These are phyloP conservation scores for Ascochyta rabiei DNA, from an alignment of 2,329 filamentous ascomycete species.

Conservation along the genomic window DNA sequence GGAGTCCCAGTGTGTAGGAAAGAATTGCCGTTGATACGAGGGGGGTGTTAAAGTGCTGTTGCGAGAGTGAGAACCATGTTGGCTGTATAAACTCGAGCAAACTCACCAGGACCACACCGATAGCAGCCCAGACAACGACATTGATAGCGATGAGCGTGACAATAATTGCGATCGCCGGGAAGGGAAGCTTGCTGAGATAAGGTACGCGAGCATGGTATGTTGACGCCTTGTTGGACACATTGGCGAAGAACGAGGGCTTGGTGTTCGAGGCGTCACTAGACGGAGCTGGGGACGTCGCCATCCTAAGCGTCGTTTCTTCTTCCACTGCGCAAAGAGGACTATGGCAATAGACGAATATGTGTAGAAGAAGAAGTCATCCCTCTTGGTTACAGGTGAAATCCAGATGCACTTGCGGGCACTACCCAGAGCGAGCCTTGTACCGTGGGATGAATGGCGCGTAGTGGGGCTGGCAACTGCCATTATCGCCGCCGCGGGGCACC, in stretches of 20 bases:
- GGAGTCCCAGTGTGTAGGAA: slow-evolving; percentile 85
- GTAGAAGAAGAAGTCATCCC: not conserved
- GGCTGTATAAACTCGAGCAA: not conserved
- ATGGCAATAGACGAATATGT: not conserved
- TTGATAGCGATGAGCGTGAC: slow-evolving; percentile 60
- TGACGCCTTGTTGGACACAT: slow-evolving; percentile 47
- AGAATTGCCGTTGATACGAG: slow-evolving; percentile 82
- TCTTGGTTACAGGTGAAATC: not conserved
- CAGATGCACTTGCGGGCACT: slow-evolving; percentile 2
- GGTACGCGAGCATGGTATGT: slow-evolving; percentile 60
- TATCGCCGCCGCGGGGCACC: slow-evolving; percentile 23
- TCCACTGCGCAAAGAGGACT: not conserved
- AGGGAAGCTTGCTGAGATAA: slow-evolving; percentile 61
- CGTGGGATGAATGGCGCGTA: slow-evolving; percentile 24
- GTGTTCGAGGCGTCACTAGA: not conserved
- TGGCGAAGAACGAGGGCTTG: slow-evolving; percentile 27
- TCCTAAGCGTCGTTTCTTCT: not conserved
- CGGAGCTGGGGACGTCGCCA: not conserved
- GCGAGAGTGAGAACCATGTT: not conserved
- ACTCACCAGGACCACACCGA: slow-evolving; percentile 62
- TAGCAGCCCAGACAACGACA: slow-evolving; percentile 62
- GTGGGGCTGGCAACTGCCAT: slow-evolving; percentile 11
- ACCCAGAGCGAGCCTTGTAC: slow-evolving; percentile 11
- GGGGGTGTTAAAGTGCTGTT: slow-evolving; percentile 51
- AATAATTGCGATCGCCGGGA: slow-evolving; percentile 64